A percentile compares a stretch with the other conserved stretches of the same genome.
These are phyloP conservation scores for Suillus spraguei DNA, from an alignment of 768 basidiomycete species.

Conservation along the genomic window DNA sequence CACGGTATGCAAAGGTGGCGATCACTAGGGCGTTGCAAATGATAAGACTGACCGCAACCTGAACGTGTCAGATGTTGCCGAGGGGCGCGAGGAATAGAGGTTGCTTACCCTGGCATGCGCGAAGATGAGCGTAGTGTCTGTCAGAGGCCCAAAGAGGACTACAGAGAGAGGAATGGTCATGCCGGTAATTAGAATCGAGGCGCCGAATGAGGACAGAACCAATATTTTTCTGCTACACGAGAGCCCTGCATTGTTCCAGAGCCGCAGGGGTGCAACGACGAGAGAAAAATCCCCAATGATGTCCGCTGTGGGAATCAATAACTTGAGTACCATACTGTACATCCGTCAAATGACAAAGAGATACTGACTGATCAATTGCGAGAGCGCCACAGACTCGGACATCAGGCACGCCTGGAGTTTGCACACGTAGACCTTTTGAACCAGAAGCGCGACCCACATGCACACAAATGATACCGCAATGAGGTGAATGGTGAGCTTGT, in stretches of 20 bases:
- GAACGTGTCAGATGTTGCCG: not conserved
- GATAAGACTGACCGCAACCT: slow-evolving; percentile 28
- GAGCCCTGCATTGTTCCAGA: slow-evolving; percentile 20
- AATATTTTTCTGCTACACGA: slow-evolving; percentile 19
- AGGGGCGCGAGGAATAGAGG: not conserved
- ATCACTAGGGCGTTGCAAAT: slow-evolving; percentile 33
- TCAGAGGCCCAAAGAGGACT: slow-evolving; percentile 7
- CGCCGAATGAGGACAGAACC: slow-evolving; percentile 24
- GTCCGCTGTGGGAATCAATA: not conserved
- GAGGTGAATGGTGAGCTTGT: slow-evolving; percentile 10
- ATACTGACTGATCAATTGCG: slow-evolving; percentile 25
- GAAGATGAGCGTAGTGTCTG: slow-evolving; percentile 20
- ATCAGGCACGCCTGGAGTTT: slow-evolving; percentile 14
- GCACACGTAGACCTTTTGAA: slow-evolving; percentile 19
- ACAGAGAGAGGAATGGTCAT: slow-evolving; percentile 22
- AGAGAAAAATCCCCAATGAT: not conserved
- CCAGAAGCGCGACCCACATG: slow-evolving; percentile 13
- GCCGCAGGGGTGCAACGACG: slow-evolving; percentile 11
- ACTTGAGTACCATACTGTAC: not conserved
- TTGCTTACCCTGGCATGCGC: slow-evolving; percentile 23
- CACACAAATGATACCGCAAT: slow-evolving; percentile 22
- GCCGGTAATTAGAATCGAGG: slow-evolving; percentile 23
- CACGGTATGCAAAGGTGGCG: slow-evolving; percentile 24
- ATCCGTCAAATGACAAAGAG: not conserved
- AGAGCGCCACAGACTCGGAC: slow-evolving; percentile 9